Evolutionary conservation across 805 yeast genomes (phyloP).

Genomic region (Wickerhamomyces alni): DNA sequence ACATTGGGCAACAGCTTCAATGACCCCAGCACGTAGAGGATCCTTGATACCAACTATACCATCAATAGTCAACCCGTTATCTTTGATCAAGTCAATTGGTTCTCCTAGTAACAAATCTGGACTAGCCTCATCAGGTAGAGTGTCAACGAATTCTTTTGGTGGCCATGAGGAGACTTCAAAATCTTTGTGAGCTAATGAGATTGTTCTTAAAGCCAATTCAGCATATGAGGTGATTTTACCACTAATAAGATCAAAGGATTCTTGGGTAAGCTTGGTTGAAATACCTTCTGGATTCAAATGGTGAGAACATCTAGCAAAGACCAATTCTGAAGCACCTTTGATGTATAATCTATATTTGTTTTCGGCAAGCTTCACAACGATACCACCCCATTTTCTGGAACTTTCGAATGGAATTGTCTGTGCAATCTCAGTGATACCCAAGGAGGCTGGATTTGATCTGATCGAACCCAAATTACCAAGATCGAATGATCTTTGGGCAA

Average conservation of each 20-base stretch:
- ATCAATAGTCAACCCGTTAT: conserved; percentile 47
- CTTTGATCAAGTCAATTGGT: conserved; percentile 19
- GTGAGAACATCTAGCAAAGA: conserved; percentile 54
- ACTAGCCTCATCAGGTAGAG: conserved; percentile 35
- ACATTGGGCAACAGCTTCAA: conserved; percentile 83
- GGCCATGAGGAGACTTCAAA: conserved; percentile 58
- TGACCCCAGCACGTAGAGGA: conserved; percentile 86
- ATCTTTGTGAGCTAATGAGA: conserved; percentile 81
- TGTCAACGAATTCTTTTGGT: conserved; percentile 40
- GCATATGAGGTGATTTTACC: conserved; percentile 56
- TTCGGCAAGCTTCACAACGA: conserved; percentile 49
- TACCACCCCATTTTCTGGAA: conserved; percentile 86
- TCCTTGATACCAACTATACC: conserved; percentile 90
- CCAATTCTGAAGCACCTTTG: conserved; percentile 94
- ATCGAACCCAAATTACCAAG: conserved; percentile 42
- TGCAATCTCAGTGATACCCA: conserved; percentile 38
- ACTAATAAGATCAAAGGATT: conserved; percentile 24
- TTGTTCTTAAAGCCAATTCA: conserved; percentile 75
- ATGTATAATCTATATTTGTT: conserved; percentile 51
- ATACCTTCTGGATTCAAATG: conserved; percentile 27
- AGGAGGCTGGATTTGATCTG: conserved; percentile 27
- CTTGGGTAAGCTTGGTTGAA: conserved; percentile 24
- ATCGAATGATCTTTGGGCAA: conserved; percentile 56
- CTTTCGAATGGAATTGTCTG: conserved; percentile 90
- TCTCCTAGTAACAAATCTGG: conserved; percentile 35